These are phyloP conservation scores for Globisporangium orthogonon DNA, from an alignment of 352 stramenopile genomes.

Conservation along the genomic window DNA sequence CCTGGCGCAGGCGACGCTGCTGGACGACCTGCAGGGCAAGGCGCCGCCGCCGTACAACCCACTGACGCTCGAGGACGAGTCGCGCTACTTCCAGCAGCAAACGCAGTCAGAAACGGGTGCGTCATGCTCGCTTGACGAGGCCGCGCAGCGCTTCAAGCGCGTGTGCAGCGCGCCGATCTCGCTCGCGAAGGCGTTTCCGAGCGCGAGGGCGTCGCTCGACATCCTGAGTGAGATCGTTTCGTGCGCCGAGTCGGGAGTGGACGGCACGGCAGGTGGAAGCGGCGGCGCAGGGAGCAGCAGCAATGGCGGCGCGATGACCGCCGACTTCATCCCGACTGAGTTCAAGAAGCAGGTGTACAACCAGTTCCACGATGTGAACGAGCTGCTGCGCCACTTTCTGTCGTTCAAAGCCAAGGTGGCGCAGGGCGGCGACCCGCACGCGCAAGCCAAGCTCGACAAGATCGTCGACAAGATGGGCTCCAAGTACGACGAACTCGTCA, in stretches of 20 bases:
- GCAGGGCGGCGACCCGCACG: constrained; percentile 42
- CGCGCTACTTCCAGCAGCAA: constrained; percentile 70
- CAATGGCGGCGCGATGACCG: constrained; percentile 35
- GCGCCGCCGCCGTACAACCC: constrained; percentile 56
- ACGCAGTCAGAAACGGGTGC: constrained; percentile 11
- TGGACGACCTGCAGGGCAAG: constrained; percentile 66
- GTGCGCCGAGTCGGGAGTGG: constrained; percentile 42
- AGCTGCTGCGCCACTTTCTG: constrained; percentile 78
- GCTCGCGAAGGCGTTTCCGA: constrained; percentile 55
- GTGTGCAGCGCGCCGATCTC: constrained; percentile 31
- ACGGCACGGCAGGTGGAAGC: constrained; percentile 23
- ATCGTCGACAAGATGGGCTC: constrained; percentile 85
- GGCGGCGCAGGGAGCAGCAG: constrained; percentile 17
- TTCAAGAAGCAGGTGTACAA: constrained; percentile 87
- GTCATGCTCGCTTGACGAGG: constrained; percentile 14
- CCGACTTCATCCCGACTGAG: constrained; percentile 75
- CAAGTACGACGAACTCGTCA: constrained; percentile 85
- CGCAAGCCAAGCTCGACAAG: constrained; percentile 70
- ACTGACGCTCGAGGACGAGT: constrained; percentile 76
- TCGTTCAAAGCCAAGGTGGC: constrained; percentile 74
- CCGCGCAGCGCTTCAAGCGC: constrained; percentile 35
- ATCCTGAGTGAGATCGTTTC: constrained; percentile 61
- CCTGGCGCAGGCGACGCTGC: constrained; percentile 49
- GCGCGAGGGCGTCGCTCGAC: constrained; percentile 37
- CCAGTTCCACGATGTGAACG: constrained; percentile 81